These are phyloP conservation scores for Fusarium sp. DNA, from an alignment of 2,329 filamentous ascomycete genomes.

Conservation along the genomic window DNA sequence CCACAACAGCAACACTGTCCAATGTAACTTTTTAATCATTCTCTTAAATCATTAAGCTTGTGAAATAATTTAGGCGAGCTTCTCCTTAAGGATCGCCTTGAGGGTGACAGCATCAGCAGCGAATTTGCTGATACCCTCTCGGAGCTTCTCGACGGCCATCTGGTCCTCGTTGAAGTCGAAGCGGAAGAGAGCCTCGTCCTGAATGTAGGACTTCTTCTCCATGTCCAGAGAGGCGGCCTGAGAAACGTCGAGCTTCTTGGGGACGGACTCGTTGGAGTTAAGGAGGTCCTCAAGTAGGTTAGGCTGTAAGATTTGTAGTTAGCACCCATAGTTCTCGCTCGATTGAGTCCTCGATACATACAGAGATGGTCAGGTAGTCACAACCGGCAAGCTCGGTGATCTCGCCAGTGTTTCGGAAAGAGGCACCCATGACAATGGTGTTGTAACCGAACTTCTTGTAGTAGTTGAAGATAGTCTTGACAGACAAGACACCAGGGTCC, in stretches of 20 bases:
- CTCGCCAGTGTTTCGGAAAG: conserved; percentile 95
- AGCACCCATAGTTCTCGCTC: conserved; percentile 28
- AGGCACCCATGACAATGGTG: conserved; percentile 99
- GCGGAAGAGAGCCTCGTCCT: conserved; percentile 90
- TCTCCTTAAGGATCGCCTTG: conserved; percentile 90
- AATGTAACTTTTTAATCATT: conserved; percentile 40
- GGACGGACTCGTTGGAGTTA: conserved; percentile 84
- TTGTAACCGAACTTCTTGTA: conserved; percentile 99
- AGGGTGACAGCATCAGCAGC: conserved; percentile 94
- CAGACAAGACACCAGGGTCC: conserved; percentile 96
- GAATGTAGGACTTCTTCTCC: conserved; percentile 90
- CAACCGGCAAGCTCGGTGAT: conserved; percentile 98
- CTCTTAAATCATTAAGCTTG: conserved; percentile 12
- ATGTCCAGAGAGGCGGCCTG: conserved; percentile 77
- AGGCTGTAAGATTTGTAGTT: conserved; percentile 66
- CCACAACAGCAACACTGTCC: conserved; percentile 11
- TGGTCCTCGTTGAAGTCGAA: conserved; percentile 99
- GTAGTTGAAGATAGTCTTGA: conserved; percentile 98
- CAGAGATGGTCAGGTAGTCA: conserved; percentile 98
- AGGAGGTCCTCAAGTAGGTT: conserved; percentile 93
- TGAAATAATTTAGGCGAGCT: conserved; percentile 70
- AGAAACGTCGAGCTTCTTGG: conserved; percentile 89
- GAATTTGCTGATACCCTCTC: conserved; percentile 99
- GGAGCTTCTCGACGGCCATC: conserved; percentile 99
- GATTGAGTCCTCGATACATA: conserved; percentile 61